phyloP scores from a whole-genome alignment of 495 filamentous ascomycete genomes.

The Aspergillus conjunctus region DNA sequence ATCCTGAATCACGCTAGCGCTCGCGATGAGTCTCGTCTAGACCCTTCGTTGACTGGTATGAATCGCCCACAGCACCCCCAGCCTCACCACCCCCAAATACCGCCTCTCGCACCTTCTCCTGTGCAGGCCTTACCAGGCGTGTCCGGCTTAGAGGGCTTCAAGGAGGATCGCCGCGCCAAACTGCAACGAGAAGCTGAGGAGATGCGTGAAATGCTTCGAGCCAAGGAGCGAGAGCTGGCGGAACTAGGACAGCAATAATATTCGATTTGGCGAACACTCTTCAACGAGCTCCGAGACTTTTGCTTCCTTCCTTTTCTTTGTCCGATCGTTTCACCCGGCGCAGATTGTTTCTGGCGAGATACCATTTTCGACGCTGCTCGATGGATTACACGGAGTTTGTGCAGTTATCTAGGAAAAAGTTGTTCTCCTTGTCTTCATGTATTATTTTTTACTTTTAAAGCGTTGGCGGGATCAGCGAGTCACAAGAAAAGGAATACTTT shows the following conservation, averaged over 20 bases:
- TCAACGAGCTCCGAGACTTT: background rate
- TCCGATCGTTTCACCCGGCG: slow-evolving; percentile 25
- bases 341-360: slow-evolving; percentile 27
- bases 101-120: slow-evolving; percentile 30
- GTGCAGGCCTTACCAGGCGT: slow-evolving; percentile 41
- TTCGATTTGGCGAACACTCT: background rate
- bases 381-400: slow-evolving; percentile 23
- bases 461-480: slow-evolving; percentile 27
- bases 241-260: slow-evolving; percentile 53
- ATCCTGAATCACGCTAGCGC: slow-evolving; percentile 64
- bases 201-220: slow-evolving; percentile 72
- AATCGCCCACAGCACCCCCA: slow-evolving; percentile 33
- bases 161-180: slow-evolving; percentile 63
- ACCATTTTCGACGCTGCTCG: slow-evolving; percentile 23
- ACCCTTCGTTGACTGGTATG: slow-evolving; percentile 47
- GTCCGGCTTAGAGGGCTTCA: slow-evolving; percentile 55
- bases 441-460: slow-evolving; percentile 19
- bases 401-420: slow-evolving; percentile 16
- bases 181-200: slow-evolving; percentile 73
- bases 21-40: slow-evolving; percentile 50
- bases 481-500: slow-evolving; percentile 19
- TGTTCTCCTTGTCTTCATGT: slow-evolving; percentile 18
- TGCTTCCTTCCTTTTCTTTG: slow-evolving; percentile 11
- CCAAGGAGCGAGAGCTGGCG: slow-evolving; percentile 78
- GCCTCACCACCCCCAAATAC: slow-evolving; percentile 30